Conservation (phyloP, 345 rosid species). For the Ceriops tagal region DNA sequence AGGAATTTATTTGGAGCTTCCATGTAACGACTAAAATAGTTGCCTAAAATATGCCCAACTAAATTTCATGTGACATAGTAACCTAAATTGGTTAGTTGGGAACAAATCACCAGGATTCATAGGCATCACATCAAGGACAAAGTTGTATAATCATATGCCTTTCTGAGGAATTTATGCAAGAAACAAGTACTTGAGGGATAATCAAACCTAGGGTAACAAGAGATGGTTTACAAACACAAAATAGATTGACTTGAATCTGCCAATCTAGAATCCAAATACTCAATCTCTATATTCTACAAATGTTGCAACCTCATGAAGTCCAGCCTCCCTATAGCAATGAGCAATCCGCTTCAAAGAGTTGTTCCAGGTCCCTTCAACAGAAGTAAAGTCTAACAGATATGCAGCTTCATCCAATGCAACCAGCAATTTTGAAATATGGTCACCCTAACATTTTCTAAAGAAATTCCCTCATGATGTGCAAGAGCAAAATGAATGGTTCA, state of each 20-base stretch:
- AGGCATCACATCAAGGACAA: too few species aligned
- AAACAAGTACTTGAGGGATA: too few species aligned
- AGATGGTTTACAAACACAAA: too few species aligned
- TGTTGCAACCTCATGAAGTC: constrained; percentile 26
- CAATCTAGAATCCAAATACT: neutral
- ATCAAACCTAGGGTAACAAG: too few species aligned
- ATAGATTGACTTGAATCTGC: neutral
- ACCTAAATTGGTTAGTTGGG: too few species aligned
- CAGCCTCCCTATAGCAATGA: constrained; percentile 25
- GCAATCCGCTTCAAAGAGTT: constrained; percentile 12
- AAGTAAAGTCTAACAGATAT: constrained; percentile 24
- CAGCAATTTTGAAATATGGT: constrained; percentile 10
- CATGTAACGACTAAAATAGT: too few species aligned
- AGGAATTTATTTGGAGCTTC: too few species aligned
- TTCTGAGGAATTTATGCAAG: too few species aligned
- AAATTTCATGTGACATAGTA: too few species aligned
- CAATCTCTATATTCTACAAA: constrained; percentile 22
- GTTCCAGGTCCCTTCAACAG: constrained; percentile 29
- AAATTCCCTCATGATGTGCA: neutral
- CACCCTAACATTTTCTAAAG: neutral
- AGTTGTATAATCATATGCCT: too few species aligned
- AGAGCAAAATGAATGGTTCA: neutral
- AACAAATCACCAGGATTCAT: too few species aligned
- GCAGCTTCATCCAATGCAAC: constrained; percentile 30
- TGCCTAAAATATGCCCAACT: too few species aligned